Base-by-base conservation (phyloP, 306 rosid genomes). In the Malus fusca region DNA sequence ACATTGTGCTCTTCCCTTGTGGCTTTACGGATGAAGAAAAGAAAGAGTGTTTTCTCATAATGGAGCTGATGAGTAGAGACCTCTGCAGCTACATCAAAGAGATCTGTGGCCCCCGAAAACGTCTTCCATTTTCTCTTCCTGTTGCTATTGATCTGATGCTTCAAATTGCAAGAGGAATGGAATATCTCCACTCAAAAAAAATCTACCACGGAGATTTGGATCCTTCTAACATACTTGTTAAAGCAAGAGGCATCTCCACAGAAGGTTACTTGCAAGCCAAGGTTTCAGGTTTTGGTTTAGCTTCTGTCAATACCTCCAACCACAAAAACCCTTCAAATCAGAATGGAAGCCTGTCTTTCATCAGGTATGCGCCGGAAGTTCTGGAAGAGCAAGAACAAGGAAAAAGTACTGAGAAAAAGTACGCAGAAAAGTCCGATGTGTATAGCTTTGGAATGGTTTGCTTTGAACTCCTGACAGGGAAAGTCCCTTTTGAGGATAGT, bases 361-460 rank as follows among this genome's bases (percentile, higher is more conserved):
- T 92, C 15, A 88, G 99, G 97, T 74, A 90, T 69, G 85, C 99
- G 65, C 99, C 99, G 0, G 97, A 90, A 82, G 97, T 90, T 74
- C 87, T 92, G 81, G 97, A 90, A 87, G 96, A 89, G 84, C 96
- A 87, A 76, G 95, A 92, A 66, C 90, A 85, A 4, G 76, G 74
- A 2, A 89, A 85, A 71, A 78, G 65, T 69, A 67, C 78, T 1
- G 62, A 78, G 51, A 78, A 66, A 13, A 95, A 85, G 90, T 80
- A 83, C 79, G 79, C 87, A 8, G 96, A 95, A 77, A 95, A 95
- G 75, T 78, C 96, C 5, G 97, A 95, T 74, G 91, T 95, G 55
- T 95, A 95, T 76, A 92, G 98, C 77, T 95, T 92, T 33, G 97
- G 88, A 76, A 95, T 95, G 98, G 89, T 92, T 79, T 95, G 97